These are phyloP conservation scores for Entophlyctis luteolus DNA, from an alignment of 192 early-diverging fungal species.

Conservation along the genomic window DNA sequence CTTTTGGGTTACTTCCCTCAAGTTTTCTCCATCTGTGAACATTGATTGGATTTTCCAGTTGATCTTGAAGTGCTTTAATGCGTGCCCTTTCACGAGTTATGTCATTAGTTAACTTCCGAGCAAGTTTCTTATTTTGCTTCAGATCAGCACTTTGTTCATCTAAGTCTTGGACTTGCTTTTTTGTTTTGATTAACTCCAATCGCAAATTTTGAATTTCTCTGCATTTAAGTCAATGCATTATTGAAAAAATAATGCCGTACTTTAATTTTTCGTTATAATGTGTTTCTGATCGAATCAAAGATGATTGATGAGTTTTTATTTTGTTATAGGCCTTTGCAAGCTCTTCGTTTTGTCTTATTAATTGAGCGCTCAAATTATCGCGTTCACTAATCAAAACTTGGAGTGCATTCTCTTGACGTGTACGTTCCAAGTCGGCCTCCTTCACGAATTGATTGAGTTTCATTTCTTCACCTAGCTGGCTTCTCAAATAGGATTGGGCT, in stretches of 20 bases:
- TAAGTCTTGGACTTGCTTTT: slow-evolving; percentile 23
- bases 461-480: slow-evolving; percentile 49
- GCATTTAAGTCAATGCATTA: neutral
- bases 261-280: slow-evolving; percentile 44
- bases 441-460: slow-evolving; percentile 63
- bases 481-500: slow-evolving; percentile 54
- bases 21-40: slow-evolving; percentile 63
- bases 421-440: slow-evolving; percentile 56
- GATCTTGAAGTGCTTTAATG: slow-evolving; percentile 60
- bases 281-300: slow-evolving; percentile 44
- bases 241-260: neutral
- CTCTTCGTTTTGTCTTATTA: slow-evolving; percentile 56
- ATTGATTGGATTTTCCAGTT: slow-evolving; percentile 60
- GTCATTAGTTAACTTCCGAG: slow-evolving; percentile 41
- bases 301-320: slow-evolving; percentile 51
- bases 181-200: slow-evolving; percentile 29
- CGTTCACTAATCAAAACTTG: slow-evolving; percentile 55
- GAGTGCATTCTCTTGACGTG: slow-evolving; percentile 57
- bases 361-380: slow-evolving; percentile 54
- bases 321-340: slow-evolving; percentile 54
- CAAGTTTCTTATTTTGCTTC: slow-evolving; percentile 32
- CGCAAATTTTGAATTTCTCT: slow-evolving; percentile 25
- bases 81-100: slow-evolving; percentile 42
- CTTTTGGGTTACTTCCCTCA: slow-evolving; percentile 58
- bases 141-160: slow-evolving; percentile 28